Base-by-base conservation (phyloP, 306 rosid genomes). In the Vigna reflexopilosa region DNA sequence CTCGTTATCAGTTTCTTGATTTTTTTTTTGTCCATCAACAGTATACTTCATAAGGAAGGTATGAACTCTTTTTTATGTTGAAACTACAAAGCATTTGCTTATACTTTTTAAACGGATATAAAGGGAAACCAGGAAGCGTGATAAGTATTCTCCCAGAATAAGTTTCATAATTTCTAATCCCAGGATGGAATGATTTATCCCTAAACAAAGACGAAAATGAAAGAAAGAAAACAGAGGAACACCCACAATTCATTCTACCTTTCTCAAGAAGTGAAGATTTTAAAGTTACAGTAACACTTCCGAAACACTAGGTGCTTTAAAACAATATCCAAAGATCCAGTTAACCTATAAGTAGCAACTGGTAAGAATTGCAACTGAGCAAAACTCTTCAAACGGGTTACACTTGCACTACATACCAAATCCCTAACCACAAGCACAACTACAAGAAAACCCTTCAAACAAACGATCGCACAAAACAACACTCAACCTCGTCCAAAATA, bases 161-260 rank as follows among this genome's bases (percentile, higher is more conserved):
- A 52, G 36, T 70, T 69, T 51, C 34, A 45, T 9, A 70, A 48
- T 42, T 69, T 36, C 68, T 70, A 61, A 73, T 2, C 51, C 52
- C 52, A 9, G 49, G 47, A 24, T 15, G 45, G 9, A 74, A 14
- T 67, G 5, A 24, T 12, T 48, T 67, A 49, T 48, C 19, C n/a
- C n/a, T n/a, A 65, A 74, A 57, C 34, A 20, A 49, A 67, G 17
- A 19, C 5, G 14, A 44, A 76, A 7, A 9, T 40, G 45, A n/a
- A 64, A 34, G 34, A 51, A 44, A 42, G 30, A 56, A 75, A 75
- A 26, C 30, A 59, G 48, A 58, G 58, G 19, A 73, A 61, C 67
- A 59, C 8, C 47, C 32, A 28, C 40, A n/a, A 58, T 9, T 44
- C 26, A 42, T 40, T 7, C 19, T 16, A 2, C 42, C 32, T 17